phyloP scores from a whole-genome alignment of 441 rosid genomes.

The Erodium trifolium region DNA sequence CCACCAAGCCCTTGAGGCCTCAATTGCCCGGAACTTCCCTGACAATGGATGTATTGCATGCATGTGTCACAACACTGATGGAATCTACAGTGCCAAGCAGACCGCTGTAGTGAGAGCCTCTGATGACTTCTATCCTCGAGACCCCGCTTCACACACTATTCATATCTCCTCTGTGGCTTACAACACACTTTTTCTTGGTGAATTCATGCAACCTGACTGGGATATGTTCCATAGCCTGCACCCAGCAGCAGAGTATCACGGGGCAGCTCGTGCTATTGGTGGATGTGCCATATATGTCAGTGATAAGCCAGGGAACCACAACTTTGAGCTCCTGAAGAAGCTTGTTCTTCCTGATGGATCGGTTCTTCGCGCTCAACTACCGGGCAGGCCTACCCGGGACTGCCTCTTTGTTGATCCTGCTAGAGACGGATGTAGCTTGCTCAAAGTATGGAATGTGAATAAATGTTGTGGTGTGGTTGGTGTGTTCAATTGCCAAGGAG shows the following conservation, averaged over 20 bases:
- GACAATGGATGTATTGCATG: slow-evolving; percentile 94
- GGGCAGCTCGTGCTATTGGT: slow-evolving; percentile 82
- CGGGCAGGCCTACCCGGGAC: slow-evolving; percentile 81
- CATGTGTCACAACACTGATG: slow-evolving; percentile 91
- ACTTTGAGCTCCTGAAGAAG: slow-evolving; percentile 65
- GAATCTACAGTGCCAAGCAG: slow-evolving; percentile 87
- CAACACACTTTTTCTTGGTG: slow-evolving; percentile 81
- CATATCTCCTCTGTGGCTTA: slow-evolving; percentile 84
- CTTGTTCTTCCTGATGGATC: slow-evolving; percentile 82
- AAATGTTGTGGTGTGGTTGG: slow-evolving; percentile 82
- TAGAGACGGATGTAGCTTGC: slow-evolving; percentile 77
- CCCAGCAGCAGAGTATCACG: slow-evolving; percentile 88
- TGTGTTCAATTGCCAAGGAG: slow-evolving; percentile 91
- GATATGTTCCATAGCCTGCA: slow-evolving; percentile 93
- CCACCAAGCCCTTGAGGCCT: slow-evolving; percentile 85
- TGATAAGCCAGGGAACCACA: slow-evolving; percentile 83
- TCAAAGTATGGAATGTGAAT: slow-evolving; percentile 35
- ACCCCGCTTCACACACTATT: slow-evolving; percentile 80
- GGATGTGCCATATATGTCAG: slow-evolving; percentile 90
- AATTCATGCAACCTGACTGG: slow-evolving; percentile 88
- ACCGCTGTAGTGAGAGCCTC: slow-evolving; percentile 85
- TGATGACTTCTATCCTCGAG: slow-evolving; percentile 86
- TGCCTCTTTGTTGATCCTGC: slow-evolving; percentile 73
- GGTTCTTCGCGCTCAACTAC: slow-evolving; percentile 60
- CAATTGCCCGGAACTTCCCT: slow-evolving; percentile 62